These are phyloP conservation scores for Phytophthora podocarpi DNA, from an alignment of 352 stramenopile genomes.

Conservation along the genomic window DNA sequence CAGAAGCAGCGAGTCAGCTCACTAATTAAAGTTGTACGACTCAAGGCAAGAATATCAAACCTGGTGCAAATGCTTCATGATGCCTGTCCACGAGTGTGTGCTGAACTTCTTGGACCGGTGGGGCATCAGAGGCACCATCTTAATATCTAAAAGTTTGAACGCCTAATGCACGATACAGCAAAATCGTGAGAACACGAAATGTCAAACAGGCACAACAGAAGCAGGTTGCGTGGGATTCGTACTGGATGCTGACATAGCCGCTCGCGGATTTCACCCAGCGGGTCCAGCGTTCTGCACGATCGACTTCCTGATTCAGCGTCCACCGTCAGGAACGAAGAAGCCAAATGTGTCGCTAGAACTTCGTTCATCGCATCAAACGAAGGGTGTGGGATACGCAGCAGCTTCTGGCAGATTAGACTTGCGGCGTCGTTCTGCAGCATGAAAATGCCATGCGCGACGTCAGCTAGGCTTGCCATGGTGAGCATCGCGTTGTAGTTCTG, in stretches of 20 bases:
- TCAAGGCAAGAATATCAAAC: conserved; percentile 19
- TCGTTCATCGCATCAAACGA: conserved; percentile 69
- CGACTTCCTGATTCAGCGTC: not conserved
- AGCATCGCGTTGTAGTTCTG: conserved; percentile 93
- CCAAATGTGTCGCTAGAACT: conserved; percentile 66
- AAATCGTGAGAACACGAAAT: not conserved
- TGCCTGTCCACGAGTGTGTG: conserved; percentile 72
- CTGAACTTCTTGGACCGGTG: conserved; percentile 72
- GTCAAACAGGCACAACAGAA: not conserved
- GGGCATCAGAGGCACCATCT: conserved; percentile 71
- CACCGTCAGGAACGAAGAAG: conserved; percentile 54
- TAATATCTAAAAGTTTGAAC: conserved; percentile 78
- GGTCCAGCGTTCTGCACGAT: conserved; percentile 22
- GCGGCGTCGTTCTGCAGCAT: conserved; percentile 78
- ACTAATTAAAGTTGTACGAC: not conserved
- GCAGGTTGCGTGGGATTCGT: conserved; percentile 1
- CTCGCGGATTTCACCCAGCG: conserved; percentile 45
- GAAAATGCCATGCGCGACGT: conserved; percentile 61
- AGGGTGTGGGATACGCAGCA: conserved; percentile 60
- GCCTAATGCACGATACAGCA: conserved; percentile 33
- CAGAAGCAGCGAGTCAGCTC: not conserved
- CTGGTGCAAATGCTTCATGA: conserved; percentile 80
- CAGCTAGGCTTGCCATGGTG: conserved; percentile 79
- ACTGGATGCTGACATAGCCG: conserved; percentile 69
- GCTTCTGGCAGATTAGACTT: conserved; percentile 54